phyloP scores from a whole-genome alignment of 2,329 filamentous ascomycete genomes.

The Pseudocercospora musae region DNA sequence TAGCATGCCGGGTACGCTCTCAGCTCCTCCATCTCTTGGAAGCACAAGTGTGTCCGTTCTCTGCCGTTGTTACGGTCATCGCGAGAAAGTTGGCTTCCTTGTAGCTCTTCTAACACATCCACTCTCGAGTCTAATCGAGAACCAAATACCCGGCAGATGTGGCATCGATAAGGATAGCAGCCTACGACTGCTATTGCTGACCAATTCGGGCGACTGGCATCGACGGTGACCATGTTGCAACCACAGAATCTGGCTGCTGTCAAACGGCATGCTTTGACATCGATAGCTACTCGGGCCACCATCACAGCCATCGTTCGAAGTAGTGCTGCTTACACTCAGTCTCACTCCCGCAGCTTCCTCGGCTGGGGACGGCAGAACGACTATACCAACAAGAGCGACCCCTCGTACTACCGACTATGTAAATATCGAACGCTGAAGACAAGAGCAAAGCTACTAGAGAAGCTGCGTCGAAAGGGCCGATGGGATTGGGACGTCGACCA shows the following conservation, averaged over 20 bases:
- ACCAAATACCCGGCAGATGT: not conserved
- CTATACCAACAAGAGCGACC: conserved; percentile 34
- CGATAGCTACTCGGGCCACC: conserved; percentile 10
- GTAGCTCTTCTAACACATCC: not conserved
- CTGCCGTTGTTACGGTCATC: not conserved
- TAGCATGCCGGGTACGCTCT: not conserved
- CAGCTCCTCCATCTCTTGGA: not conserved
- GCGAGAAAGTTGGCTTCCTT: not conserved
- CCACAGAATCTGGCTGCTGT: not conserved
- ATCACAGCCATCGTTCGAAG: conserved; percentile 15
- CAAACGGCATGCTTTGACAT: not conserved
- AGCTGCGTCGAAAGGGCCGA: conserved; percentile 29
- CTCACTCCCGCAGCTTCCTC: conserved; percentile 26
- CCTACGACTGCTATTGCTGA: not conserved
- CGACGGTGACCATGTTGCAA: not conserved
- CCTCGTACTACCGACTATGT: conserved; percentile 30
- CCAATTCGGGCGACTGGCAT: not conserved
- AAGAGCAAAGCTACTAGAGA: conserved; percentile 32
- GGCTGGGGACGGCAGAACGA: conserved; percentile 25
- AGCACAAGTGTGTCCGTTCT: not conserved
- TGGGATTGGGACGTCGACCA: conserved; percentile 32
- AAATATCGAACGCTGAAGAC: conserved; percentile 32
- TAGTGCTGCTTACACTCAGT: conserved; percentile 9
- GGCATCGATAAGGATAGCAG: conserved; percentile 3
- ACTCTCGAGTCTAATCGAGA: no score